phyloP scores from a whole-genome alignment of 352 stramenopile species.

The Globisporangium middletonii region DNA sequence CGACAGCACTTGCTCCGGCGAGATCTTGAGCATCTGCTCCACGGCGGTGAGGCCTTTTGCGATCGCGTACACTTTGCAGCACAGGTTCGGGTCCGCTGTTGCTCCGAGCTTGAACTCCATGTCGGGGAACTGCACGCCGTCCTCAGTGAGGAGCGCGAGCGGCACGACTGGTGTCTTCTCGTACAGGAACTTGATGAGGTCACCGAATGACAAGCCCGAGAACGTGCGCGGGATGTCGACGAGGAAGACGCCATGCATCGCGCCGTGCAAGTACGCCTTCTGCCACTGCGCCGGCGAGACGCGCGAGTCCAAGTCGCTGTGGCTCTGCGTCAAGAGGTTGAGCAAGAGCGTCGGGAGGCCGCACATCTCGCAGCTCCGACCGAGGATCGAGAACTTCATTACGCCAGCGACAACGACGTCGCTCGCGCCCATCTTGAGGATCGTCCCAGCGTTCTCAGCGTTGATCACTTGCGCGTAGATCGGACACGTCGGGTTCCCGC shows the following conservation, averaged over 20 bases:
- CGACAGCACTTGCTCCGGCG: constrained; percentile 63
- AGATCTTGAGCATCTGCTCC: constrained; percentile 53
- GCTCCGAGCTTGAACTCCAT: constrained; percentile 76
- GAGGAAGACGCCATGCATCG: constrained; percentile 67
- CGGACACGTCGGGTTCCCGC: constrained; percentile 58
- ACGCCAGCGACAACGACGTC: constrained; percentile 65
- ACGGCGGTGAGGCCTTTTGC: constrained; percentile 49
- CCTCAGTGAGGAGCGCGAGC: constrained; percentile 58
- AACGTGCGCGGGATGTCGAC: constrained; percentile 77
- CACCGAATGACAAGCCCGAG: constrained; percentile 70
- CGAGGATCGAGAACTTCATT: constrained; percentile 71
- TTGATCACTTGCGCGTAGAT: constrained; percentile 81
- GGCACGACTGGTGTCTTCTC: constrained; percentile 64
- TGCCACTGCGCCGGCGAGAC: constrained; percentile 58
- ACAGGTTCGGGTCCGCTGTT: constrained; percentile 67
- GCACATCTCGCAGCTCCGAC: constrained; percentile 53
- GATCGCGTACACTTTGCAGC: constrained; percentile 76
- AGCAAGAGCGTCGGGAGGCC: constrained; percentile 63
- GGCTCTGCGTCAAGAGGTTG: constrained; percentile 54
- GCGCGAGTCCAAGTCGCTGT: constrained; percentile 46
- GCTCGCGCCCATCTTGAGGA: constrained; percentile 69
- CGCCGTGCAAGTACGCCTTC: constrained; percentile 58
- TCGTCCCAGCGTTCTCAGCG: constrained; percentile 47
- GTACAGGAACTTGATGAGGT: constrained; percentile 76
- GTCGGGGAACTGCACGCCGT: constrained; percentile 61